Base-by-base conservation (phyloP, 495 filamentous ascomycete species). In the Talaromyces trachyspermus region DNA sequence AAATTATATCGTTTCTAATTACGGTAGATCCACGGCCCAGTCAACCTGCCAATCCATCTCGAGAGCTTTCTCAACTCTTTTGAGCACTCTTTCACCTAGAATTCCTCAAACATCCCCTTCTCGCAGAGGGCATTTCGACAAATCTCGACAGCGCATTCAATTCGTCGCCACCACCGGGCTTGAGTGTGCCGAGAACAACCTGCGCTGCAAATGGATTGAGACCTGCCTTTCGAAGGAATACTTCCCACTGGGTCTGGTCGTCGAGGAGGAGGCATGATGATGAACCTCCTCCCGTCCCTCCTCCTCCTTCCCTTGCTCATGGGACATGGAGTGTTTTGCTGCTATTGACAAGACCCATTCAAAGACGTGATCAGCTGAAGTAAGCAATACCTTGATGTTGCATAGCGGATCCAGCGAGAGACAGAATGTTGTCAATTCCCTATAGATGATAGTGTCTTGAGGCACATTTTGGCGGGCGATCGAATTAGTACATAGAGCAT, bases 141-240 rank as follows among this genome's bases (percentile, higher is more conserved):
- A 63, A 60, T 15, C 33, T 40, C 0, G 54, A 42, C 2, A 49
- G 17, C 4, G 19, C 39, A 41, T 11, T 22, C 14, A 19, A 26
- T 32, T 39, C 14, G 23, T 22, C 2, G 17, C 5, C 5, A 43
- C 32, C 27, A n/a, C 8, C 32, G 11, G 19, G 6, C 23, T 19
- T 27, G 29, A 53, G 29, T 20, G 50, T 37, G 23, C 32, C 66
- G 18, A 91, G 64, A 0, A 91, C 64, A 12, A 70, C 74, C 55
- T 91, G 86, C 17, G 89, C 88, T 2, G 85, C 89, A 60, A 77
- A 92, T 3, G 83, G 78, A 66, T 94, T 95, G 64, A 92, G 62
- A 3, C 89, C 89, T 10, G 75, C 74, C n/a, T 70, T 59, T 18
- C 86, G 74, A 12, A 95, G 66, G 54, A 88, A 89, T 9, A 81